Evolutionary conservation across 2,329 filamentous ascomycete species (phyloP).

Genomic region (Neofusicoccum umdonicola): DNA sequence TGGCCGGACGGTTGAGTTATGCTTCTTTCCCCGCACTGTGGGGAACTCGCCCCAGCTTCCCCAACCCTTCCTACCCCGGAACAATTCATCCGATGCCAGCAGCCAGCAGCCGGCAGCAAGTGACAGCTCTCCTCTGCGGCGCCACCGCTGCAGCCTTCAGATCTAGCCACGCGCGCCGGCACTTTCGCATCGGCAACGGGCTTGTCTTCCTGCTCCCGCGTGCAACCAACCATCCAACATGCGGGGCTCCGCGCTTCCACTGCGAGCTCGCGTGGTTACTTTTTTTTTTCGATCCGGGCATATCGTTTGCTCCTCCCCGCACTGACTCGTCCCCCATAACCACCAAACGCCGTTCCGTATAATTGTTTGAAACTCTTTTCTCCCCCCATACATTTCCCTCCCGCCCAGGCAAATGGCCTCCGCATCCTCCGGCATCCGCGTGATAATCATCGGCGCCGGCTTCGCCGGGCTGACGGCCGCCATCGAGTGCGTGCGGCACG

Average conservation of each 20-base stretch:
- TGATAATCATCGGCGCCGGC: conserved; percentile 48
- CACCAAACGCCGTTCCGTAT: background rate
- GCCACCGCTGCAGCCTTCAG: background rate
- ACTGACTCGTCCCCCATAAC: no score
- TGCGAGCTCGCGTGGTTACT: background rate
- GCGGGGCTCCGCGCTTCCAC: background rate
- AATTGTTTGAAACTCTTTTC: no score
- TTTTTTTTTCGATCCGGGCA: background rate
- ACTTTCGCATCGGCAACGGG: background rate
- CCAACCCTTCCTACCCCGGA: background rate
- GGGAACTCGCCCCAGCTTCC: background rate
- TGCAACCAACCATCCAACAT: background rate
- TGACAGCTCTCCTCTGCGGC: background rate
- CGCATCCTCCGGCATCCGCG: background rate
- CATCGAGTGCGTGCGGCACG: conserved; percentile 62
- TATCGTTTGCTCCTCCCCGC: background rate
- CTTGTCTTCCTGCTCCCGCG: background rate
- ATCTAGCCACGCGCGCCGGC: background rate
- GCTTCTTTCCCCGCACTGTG: background rate
- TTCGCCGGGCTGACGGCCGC: conserved; percentile 63
- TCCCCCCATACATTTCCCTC: background rate
- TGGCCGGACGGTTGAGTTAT: background rate
- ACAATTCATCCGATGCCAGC: background rate
- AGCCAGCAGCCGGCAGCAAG: background rate
- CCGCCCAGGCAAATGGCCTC: background rate